Base-by-base conservation (phyloP, 768 basidiomycete genomes). In the Megacollybia marginata region DNA sequence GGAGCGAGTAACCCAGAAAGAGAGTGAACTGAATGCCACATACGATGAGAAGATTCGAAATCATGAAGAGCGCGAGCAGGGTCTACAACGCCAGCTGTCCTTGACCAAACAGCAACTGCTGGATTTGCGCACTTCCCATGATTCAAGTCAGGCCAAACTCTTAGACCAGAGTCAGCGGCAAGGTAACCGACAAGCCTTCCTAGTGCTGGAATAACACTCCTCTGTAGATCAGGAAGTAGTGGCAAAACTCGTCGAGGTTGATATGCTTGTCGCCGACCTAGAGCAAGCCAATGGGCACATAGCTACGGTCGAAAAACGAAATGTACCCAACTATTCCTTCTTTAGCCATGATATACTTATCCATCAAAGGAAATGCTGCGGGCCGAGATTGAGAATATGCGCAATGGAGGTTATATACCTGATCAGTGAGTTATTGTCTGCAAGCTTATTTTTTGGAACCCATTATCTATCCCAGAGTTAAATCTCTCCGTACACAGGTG, bases 11-110 rank as follows among this genome's bases (percentile, higher is more conserved):
- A 70, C 73, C 3, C 88, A 90, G 65, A 98, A 97, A 68, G 92
- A 97, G 70, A 95, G 94, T 50, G 96, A 97, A 68, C 73, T 98
- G 16, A 90, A 95, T 55, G 96, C 95, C 13, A 93, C 90, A 5
- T 97, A 96, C 55, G 96, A 99, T 59, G 96, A 99, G 69, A 85
- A 85, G 56, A 75, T 99, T 62, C 76, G 91, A 46, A 99, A 98
- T 65, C 97, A 95, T 57, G 93, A 94, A 65, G 95, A 95, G 60
- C 79, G 95, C 43, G 96, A 99, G 67, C 87, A 91, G 63, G 94
- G 95, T 58, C 70, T 97, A 40, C 88, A 90, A 52, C 82, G 89
- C n/a, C 96, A 97, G 62, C 77, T 97, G 10, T 72, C 85, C n/a
- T 73, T 95, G 10, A 80, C 85, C 40, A 92, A 89, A 61, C 83